phyloP scores from a whole-genome alignment of 352 stramenopile species.

The Phytopythium vexans region DNA sequence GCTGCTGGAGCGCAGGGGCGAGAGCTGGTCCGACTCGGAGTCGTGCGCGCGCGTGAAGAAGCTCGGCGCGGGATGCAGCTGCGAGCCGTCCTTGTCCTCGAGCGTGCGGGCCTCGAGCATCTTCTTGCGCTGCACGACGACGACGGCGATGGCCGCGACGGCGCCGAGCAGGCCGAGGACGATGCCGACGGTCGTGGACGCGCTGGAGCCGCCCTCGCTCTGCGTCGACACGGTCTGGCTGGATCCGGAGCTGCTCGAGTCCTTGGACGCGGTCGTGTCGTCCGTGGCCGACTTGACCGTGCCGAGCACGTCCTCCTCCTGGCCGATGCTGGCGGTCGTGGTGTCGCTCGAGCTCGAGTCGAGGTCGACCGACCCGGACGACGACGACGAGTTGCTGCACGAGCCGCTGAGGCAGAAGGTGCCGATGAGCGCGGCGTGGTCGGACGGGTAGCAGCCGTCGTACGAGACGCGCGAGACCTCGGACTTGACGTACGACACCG shows the following conservation, averaged over 20 bases:
- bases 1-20: slow-evolving; percentile 16
- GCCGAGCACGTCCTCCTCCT: slow-evolving; percentile 21
- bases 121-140: slow-evolving; percentile 58
- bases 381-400: slow-evolving; percentile 42
- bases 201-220: slow-evolving; percentile 22
- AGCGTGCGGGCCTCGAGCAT: slow-evolving; percentile 39
- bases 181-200: slow-evolving; percentile 41
- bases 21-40: slow-evolving; percentile 18
- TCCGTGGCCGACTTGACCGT: slow-evolving; percentile 16
- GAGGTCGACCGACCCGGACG: slow-evolving; percentile 9
- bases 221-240: slow-evolving; percentile 40
- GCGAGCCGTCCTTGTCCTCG: slow-evolving; percentile 30
- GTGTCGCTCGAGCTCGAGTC: slow-evolving; percentile 3
- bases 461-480: slow-evolving; percentile 64
- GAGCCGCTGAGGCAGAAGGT: slow-evolving; percentile 55
- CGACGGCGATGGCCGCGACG: slow-evolving; percentile 39
- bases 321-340: slow-evolving; percentile 8
- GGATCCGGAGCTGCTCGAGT: slow-evolving; percentile 8
- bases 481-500: slow-evolving; percentile 50
- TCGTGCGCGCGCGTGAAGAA: slow-evolving; percentile 33
- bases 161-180: slow-evolving; percentile 44
- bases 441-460: slow-evolving; percentile 68
- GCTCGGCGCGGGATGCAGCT: slow-evolving; percentile 25
- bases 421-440: slow-evolving; percentile 60
- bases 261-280: slow-evolving; percentile 4